A percentile compares a stretch with the other conserved stretches of the same genome.
Conservation (phyloP, 305 asterid genomes). For the Fraxinus ornus region DNA sequence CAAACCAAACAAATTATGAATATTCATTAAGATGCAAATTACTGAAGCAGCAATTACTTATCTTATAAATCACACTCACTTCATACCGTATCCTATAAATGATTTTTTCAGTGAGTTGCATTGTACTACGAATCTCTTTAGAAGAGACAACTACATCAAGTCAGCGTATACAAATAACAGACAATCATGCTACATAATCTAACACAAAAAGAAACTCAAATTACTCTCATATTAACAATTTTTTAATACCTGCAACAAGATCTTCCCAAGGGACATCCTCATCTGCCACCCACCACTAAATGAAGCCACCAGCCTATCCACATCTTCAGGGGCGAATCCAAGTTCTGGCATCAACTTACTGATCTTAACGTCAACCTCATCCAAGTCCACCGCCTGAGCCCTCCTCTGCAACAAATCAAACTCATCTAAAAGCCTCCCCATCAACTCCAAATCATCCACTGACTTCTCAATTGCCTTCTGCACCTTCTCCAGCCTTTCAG, state of each 20-base stretch:
- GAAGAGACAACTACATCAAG: neutral
- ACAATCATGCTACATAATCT: neutral
- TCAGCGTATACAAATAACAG: neutral
- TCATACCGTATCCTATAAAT: neutral
- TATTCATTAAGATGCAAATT: neutral
- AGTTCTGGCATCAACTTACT: constrained; percentile 92
- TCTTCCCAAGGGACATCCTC: constrained; percentile 98
- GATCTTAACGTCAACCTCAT: constrained; percentile 81
- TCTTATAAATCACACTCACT: neutral
- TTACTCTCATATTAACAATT: neutral
- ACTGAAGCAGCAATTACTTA: neutral
- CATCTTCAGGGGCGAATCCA: constrained; percentile 84
- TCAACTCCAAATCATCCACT: constrained; percentile 87
- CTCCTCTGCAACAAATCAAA: constrained; percentile 95
- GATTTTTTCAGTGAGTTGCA: neutral
- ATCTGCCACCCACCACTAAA: constrained; percentile 99
- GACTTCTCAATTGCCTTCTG: constrained; percentile 92
- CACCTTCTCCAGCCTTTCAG: constrained; percentile 82
- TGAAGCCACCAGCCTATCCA: constrained; percentile 93
- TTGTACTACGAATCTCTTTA: neutral
- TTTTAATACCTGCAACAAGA: constrained; percentile 77
- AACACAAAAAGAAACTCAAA: neutral
- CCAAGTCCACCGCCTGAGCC: constrained; percentile 95
- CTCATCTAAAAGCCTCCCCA: constrained; percentile 98
- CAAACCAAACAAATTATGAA: neutral